A percentile compares a stretch with the other conserved stretches of the same genome.
Conservation (phyloP, 78 protist species). For the Paulinella micropora region DNA sequence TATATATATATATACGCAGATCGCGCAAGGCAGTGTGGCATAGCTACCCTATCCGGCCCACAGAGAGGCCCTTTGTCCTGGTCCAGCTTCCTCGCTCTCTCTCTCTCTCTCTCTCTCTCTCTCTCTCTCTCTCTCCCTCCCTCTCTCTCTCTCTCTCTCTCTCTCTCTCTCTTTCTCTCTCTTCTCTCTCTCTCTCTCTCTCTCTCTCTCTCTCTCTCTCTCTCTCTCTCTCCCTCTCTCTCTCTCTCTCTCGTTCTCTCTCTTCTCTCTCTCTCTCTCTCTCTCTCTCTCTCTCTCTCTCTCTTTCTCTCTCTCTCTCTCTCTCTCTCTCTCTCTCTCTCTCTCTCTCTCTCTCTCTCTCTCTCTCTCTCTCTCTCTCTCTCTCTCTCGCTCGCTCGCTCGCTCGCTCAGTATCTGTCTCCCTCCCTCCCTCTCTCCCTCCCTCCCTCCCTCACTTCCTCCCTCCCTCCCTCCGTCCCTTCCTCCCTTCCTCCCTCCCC, state of each 20-base stretch:
- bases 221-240: neutral
- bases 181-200: neutral
- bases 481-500: neutral
- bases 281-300: neutral
- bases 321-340: constrained; percentile 3
- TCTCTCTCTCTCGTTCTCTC: neutral
- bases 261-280: too few relatives aligned
- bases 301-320: neutral
- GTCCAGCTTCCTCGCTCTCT: neutral
- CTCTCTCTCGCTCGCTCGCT: neutral
- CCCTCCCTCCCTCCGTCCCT: neutral
- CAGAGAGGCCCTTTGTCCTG: neutral
- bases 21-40: too few relatives aligned
- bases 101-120: neutral
- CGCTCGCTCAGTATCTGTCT: neutral
- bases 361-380: neutral
- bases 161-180: neutral
- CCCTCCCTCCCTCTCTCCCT: neutral
- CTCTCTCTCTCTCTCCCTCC: neutral
- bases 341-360: neutral
- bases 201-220: neutral
- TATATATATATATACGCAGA: too few relatives aligned
- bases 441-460: neutral
- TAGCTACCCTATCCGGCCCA: too few relatives aligned
- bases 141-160: neutral